Evolutionary conservation across 2,329 filamentous ascomycete species (phyloP), one percentile per base, ranked within the genome.

Genomic region (Samsoniella hepiali): DNA sequence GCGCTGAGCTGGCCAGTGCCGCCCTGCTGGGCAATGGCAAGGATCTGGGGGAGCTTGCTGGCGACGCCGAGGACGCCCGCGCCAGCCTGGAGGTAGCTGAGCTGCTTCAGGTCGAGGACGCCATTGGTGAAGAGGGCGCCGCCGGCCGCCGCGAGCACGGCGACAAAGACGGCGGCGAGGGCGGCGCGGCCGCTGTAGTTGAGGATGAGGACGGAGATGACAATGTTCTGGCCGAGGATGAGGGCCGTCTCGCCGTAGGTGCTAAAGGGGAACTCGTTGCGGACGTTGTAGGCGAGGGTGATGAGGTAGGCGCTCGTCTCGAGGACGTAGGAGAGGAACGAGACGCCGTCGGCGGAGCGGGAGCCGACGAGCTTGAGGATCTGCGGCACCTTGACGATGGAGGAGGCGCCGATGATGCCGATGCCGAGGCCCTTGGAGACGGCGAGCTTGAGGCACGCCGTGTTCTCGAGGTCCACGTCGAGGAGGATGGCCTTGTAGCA

Each of bases 321-420:
- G 74, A 99, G 91, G 40, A 95, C 83, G 80, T 97, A 98, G 38
- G 91, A 90, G 51, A 96, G 84, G 79, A 98, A 96, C 56, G 88
- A 92, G 66, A 99, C 85, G 69, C 95, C 95, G 51, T 87, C 85
- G 34, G 93, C 88, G 57, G 92, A 97, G 71, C 88, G 85, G 55
- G 91, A 93, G 72, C 83, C 83, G 72, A 95, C 78, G 58, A 99
- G 88, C 82, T 99, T 99, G 76, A 97, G 77, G 74, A 99, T 94
- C 81, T 99, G 95, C 0, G 95, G 95, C 32, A 99, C 88, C 81
- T 99, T 99, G 81, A 99, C 93, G 70, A 98, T 87, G 62, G 91
- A 88, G 34, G 91, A 93, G 60, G 93, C 92, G 69, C 85, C 89
- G 73, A 99, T 93, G 78, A 99, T 99, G 75, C 88, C 95, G 69